Evolutionary conservation across 2,329 filamentous ascomycete species (phyloP).

Genomic region (Colletotrichum sp.): DNA sequence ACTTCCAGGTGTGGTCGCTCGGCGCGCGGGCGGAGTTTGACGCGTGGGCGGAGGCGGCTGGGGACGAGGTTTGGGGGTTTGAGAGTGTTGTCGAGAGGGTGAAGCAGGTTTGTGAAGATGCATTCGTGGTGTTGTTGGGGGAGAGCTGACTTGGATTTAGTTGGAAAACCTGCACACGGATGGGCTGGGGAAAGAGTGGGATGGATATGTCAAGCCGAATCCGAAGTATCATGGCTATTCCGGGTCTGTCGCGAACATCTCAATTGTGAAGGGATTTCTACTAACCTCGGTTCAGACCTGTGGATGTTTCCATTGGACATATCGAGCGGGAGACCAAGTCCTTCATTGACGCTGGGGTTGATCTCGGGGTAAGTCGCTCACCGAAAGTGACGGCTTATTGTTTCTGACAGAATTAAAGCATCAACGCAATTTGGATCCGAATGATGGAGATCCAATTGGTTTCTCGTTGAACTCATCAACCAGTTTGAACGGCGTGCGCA

Average conservation of each 20-base stretch:
- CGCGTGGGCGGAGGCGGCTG: slow-evolving; percentile 61
- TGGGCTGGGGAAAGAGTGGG: neutral
- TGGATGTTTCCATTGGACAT: slow-evolving; percentile 4
- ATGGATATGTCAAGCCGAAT: neutral
- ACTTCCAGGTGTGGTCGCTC: slow-evolving; percentile 58
- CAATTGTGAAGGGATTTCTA: too few species aligned
- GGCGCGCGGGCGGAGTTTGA: slow-evolving; percentile 67
- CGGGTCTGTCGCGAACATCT: neutral
- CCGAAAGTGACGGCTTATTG: rapidly evolving
- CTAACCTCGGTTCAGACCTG: neutral
- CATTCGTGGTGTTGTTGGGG: rapidly evolving
- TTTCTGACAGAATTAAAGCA: neutral
- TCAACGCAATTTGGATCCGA: neutral
- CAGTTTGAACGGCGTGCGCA: neutral
- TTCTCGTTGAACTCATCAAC: slow-evolving; percentile 4
- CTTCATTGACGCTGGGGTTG: slow-evolving; percentile 5
- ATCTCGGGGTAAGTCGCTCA: neutral
- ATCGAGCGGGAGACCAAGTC: slow-evolving; percentile 3
- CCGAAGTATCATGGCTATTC: neutral
- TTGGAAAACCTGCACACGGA: slow-evolving; percentile 1
- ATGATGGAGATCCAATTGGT: neutral
- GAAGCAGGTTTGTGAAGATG: neutral
- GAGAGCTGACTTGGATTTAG: neutral
- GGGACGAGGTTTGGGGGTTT: slow-evolving; percentile 51
- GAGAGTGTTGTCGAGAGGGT: neutral